phyloP scores from a whole-genome alignment of 2,329 filamentous ascomycete genomes.

The Pseudogymnoascus sp. region DNA sequence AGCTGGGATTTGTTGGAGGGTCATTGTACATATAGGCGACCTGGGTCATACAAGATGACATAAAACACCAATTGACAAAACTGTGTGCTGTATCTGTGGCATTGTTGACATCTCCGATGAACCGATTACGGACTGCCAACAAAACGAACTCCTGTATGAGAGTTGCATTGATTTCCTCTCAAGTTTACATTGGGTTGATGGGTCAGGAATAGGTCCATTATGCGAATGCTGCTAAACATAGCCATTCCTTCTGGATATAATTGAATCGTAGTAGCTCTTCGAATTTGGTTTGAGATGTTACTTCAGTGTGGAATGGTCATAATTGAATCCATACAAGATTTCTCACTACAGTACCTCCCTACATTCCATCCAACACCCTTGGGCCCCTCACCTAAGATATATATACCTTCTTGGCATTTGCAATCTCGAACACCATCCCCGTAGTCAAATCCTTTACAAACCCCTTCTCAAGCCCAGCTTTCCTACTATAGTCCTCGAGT shows the following conservation, averaged over 20 bases:
- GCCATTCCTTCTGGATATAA: not conserved
- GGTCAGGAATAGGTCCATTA: not conserved
- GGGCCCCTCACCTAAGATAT: constrained; percentile 53
- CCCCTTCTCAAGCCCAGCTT: constrained; percentile 59
- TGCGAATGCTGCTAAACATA: not conserved
- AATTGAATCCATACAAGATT: not conserved
- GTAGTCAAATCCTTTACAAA: constrained; percentile 72
- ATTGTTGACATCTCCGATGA: not conserved
- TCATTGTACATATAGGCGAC: constrained; percentile 33
- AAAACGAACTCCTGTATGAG: not conserved
- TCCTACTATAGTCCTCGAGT: constrained; percentile 68
- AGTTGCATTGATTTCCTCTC: not conserved
- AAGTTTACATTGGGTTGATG: not conserved
- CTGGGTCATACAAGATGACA: constrained; percentile 9
- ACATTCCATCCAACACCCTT: not conserved
- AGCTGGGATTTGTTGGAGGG: constrained; percentile 24
- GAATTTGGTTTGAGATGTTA: not conserved
- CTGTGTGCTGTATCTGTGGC: not conserved
- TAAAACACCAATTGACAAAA: constrained; percentile 13
- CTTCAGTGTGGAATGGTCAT: not conserved
- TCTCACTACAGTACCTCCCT: not conserved
- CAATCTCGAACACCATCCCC: constrained; percentile 54
- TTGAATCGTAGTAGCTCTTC: not conserved
- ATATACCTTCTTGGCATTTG: constrained; percentile 74
- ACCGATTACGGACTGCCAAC: not conserved